A percentile compares a stretch with the other conserved stretches of the same genome.
These are phyloP conservation scores for Mesembryanthemum crystallinum DNA, from an alignment of 148 eudicot species.

Conservation along the genomic window DNA sequence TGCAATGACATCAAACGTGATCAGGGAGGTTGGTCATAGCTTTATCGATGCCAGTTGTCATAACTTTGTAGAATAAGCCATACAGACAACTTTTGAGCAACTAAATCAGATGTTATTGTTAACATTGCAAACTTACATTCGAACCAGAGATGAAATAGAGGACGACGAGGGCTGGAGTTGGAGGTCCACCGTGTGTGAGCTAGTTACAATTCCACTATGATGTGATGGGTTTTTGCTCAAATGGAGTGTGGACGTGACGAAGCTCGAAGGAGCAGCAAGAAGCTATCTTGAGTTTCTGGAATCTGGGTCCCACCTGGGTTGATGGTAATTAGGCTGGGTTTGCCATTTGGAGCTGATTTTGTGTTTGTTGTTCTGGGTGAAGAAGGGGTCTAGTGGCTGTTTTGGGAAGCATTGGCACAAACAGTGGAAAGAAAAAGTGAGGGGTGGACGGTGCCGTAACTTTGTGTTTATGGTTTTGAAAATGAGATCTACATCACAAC, in stretches of 20 bases:
- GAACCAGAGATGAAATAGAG: background rate
- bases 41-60: conserved; percentile 41
- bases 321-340: background rate
- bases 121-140: background rate
- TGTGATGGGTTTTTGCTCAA: background rate
- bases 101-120: background rate
- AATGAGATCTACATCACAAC: conserved; percentile 3
- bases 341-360: conserved; percentile 2
- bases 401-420: background rate
- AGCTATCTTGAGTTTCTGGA: background rate
- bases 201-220: background rate
- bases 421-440: background rate
- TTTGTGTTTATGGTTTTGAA: background rate
- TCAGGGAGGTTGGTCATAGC: conserved; percentile 55
- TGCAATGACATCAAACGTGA: conserved; percentile 46
- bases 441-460: background rate
- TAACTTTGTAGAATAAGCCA: background rate
- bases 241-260: background rate
- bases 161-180: background rate
- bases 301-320: background rate
- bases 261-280: background rate
- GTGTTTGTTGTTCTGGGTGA: background rate
- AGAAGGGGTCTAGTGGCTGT: background rate
- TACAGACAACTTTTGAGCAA: background rate
- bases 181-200: background rate